Conservation (phyloP, 2,329 filamentous ascomycete genomes). For the Fusarium ramigenum region DNA sequence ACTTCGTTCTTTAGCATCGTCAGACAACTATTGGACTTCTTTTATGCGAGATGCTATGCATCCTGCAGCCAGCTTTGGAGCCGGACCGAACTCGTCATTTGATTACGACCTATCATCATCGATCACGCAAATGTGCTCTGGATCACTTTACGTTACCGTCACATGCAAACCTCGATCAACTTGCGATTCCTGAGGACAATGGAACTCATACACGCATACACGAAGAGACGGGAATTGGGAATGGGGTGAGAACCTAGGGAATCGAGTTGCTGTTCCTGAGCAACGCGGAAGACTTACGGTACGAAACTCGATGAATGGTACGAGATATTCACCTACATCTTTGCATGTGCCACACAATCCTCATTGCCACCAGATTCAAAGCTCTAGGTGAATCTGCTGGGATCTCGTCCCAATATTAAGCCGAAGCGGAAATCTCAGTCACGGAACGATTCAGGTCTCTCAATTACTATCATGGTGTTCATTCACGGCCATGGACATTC, state of each 20-base stretch:
- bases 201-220: background rate
- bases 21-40: background rate
- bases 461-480: background rate
- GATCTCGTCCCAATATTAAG: background rate
- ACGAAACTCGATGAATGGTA: background rate
- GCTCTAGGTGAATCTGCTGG: background rate
- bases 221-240: background rate
- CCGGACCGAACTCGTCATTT: conserved; percentile 14
- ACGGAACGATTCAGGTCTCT: background rate
- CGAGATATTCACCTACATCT: background rate
- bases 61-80: background rate
- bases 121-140: background rate
- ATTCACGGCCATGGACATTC: background rate
- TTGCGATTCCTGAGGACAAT: background rate
- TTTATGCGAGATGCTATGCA: background rate
- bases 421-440: too few species aligned
- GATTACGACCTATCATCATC: background rate
- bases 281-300: background rate
- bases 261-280: background rate
- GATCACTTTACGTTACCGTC: background rate
- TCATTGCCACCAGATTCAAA: background rate
- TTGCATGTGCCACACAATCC: background rate
- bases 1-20: background rate
- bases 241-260: background rate
- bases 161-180: background rate